Evolutionary conservation across 106 monocot genomes (phyloP).

Genomic region (Amphibolis antarctica): DNA sequence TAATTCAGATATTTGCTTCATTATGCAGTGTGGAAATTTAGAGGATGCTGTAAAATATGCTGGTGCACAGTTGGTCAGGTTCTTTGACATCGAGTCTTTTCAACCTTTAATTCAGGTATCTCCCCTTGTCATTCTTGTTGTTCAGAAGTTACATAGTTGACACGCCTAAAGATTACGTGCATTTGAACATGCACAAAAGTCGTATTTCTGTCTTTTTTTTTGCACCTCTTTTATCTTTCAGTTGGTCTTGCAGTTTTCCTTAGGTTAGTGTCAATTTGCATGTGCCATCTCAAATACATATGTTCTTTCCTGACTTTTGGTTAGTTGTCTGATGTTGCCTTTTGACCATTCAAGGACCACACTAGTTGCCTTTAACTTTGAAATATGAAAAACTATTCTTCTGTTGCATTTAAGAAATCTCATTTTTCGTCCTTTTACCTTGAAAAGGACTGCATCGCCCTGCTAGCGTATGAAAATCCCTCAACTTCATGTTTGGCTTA

Average conservation of each 20-base stretch:
- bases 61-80: constrained; percentile 51
- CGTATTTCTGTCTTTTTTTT: no score
- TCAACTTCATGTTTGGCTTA: constrained; percentile 48
- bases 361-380: no score
- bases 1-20: not conserved
- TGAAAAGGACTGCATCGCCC: constrained; percentile 51
- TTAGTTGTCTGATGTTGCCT: no score
- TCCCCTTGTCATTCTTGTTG: not conserved
- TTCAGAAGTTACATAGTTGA: not conserved
- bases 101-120: constrained; percentile 48
- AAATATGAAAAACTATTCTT: no score
- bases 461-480: constrained; percentile 71
- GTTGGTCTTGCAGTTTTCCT: no score
- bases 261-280: no score
- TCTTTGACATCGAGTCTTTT: constrained; percentile 38
- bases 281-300: no score
- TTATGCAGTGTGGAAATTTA: constrained; percentile 33
- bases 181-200: no score
- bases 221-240: no score
- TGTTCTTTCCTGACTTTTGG: no score
- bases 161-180: no score
- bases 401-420: not conserved
- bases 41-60: constrained; percentile 65
- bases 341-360: no score
- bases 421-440: not conserved